A percentile compares a stretch with the other conserved stretches of the same genome.
These are phyloP conservation scores for Elaeis oleifera DNA, from an alignment of 202 grass and related monocot species.

Conservation along the genomic window DNA sequence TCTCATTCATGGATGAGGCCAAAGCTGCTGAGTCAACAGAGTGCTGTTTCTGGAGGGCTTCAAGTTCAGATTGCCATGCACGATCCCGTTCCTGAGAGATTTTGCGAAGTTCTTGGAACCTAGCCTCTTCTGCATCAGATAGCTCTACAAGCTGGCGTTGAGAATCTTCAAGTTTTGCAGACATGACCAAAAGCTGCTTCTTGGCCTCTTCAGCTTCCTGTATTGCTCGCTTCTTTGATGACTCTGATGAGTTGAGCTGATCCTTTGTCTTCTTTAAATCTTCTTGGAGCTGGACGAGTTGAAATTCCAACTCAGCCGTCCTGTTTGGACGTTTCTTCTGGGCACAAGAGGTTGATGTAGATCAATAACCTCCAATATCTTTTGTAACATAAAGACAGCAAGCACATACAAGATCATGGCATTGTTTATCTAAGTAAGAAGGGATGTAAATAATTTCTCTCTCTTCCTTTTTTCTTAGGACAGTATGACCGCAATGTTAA, in stretches of 20 bases:
- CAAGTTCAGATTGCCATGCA: constrained; percentile 89
- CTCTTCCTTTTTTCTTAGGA: too few species aligned
- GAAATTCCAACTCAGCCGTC: constrained; percentile 47
- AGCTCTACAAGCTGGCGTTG: constrained; percentile 54
- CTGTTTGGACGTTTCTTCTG: constrained; percentile 72
- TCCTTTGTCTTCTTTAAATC: constrained; percentile 78
- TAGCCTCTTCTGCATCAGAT: constrained; percentile 48
- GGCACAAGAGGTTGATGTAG: too few species aligned
- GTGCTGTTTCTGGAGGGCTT: constrained; percentile 96
- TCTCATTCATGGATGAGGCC: constrained; percentile 59
- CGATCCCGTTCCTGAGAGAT: constrained; percentile 91
- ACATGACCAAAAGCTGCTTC: constrained; percentile 31
- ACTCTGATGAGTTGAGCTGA: constrained; percentile 55
- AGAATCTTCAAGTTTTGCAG: constrained; percentile 32
- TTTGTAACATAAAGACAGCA: too few species aligned
- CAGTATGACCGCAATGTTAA: too few species aligned
- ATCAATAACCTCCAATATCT: too few species aligned
- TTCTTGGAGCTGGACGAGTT: constrained; percentile 61
- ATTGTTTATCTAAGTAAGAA: too few species aligned
- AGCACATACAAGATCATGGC: too few species aligned
- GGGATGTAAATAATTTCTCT: too few species aligned
- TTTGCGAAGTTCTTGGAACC: constrained; percentile 68
- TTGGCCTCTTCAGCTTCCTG: constrained; percentile 68
- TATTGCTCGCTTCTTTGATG: constrained; percentile 44
- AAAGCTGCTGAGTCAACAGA: constrained; percentile 60